A percentile compares a stretch with the other conserved stretches of the same genome.
Conservation (phyloP, 306 rosid genomes). For the Ormosia semicastrata region DNA sequence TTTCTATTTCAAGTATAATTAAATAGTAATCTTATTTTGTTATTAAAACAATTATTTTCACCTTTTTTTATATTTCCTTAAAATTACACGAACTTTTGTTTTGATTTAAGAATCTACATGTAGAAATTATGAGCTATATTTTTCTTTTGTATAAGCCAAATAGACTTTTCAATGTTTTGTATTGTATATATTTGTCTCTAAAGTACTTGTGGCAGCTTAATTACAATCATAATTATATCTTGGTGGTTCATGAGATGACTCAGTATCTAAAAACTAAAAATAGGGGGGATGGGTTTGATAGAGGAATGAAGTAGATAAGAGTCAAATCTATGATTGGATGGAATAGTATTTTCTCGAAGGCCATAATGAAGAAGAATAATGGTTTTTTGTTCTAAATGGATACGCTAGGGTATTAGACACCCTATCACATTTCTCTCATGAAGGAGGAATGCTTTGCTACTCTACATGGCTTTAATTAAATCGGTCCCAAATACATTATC, state of each 20-base stretch:
- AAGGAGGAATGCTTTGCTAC: background rate
- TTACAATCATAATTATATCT: background rate
- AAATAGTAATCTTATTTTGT: background rate
- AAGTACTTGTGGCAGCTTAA: background rate
- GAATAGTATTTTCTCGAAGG: background rate
- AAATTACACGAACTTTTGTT: background rate
- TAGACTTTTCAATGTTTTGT: background rate
- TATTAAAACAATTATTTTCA: background rate
- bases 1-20: background rate
- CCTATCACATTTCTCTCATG: background rate
- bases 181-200: background rate
- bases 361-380: background rate
- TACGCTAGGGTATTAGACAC: background rate
- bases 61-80: background rate
- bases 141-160: background rate
- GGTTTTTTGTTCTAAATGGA: background rate
- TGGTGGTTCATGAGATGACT: background rate
- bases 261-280: background rate
- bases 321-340: conserved; percentile 2
- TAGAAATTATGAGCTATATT: background rate
- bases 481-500: background rate
- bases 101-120: background rate
- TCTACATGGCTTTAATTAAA: background rate
- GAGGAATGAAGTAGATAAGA: conserved; percentile 14
- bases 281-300: background rate